phyloP scores from a whole-genome alignment of 2,329 filamentous ascomycete species.

The Pseudocercospora eumusae region DNA sequence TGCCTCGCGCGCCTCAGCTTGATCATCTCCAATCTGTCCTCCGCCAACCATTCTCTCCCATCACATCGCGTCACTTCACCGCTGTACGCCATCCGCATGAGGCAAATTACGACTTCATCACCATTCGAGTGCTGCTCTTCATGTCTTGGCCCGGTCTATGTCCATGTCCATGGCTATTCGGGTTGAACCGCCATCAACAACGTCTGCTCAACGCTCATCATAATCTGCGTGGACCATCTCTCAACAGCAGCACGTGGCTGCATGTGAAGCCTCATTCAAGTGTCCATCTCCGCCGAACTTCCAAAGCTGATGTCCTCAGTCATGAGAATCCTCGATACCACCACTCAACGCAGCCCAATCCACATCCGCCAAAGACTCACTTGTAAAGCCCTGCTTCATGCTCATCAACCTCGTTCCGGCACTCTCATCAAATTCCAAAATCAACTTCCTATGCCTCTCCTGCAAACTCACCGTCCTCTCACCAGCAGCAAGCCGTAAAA shows the following conservation, averaged over 20 bases:
- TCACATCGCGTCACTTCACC: neutral
- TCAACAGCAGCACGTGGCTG: neutral
- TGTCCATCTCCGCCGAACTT: too few species aligned
- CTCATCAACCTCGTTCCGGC: constrained; percentile 10
- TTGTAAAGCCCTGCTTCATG: constrained; percentile 11
- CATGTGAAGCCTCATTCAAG: neutral
- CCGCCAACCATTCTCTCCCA: constrained; percentile 6
- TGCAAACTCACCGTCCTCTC: constrained; percentile 15
- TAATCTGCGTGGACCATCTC: constrained; percentile 3
- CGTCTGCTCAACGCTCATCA: constrained; percentile 1
- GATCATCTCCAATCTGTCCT: constrained; percentile 5
- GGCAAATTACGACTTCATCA: constrained; percentile 1
- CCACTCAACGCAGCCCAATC: constrained; percentile 11
- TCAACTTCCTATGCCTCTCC: constrained; percentile 13
- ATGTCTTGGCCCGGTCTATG: too few species aligned
- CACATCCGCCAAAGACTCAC: constrained; percentile 9
- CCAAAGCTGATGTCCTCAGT: neutral
- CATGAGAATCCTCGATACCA: constrained; percentile 2
- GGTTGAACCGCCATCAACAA: neutral
- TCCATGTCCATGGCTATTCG: neutral
- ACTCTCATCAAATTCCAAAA: constrained; percentile 17
- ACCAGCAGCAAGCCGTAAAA: constrained; percentile 10
- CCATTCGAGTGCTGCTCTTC: neutral
- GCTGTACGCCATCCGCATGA: constrained; percentile 4
- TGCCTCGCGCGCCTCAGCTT: constrained; percentile 2